These are phyloP conservation scores for Platismatia glauca DNA, from an alignment of 495 filamentous ascomycete genomes.

Conservation along the genomic window DNA sequence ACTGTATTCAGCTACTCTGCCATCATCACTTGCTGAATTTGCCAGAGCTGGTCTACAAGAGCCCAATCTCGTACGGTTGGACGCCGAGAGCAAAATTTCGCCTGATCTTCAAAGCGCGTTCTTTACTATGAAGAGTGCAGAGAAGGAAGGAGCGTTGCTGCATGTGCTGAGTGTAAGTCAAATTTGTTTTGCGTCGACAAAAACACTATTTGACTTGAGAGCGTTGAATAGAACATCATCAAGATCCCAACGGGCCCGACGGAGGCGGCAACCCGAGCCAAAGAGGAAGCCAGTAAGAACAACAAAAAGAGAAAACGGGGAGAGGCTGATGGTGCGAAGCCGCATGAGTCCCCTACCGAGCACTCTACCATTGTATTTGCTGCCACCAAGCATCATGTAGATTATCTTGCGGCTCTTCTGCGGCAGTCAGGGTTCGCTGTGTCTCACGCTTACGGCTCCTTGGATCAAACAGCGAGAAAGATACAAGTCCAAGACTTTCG, in stretches of 20 bases:
- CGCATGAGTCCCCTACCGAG: conserved; percentile 52
- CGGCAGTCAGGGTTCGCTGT: conserved; percentile 69
- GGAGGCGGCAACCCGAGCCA: conserved; percentile 35
- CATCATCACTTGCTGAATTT: conserved; percentile 89
- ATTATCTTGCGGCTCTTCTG: conserved; percentile 74
- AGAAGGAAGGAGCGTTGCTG: conserved; percentile 87
- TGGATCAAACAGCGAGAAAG: conserved; percentile 88
- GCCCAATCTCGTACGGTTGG: conserved; percentile 74
- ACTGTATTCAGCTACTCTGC: conserved; percentile 89
- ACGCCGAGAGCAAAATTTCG: conserved; percentile 91
- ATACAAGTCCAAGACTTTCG: conserved; percentile 85
- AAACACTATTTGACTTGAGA: not conserved
- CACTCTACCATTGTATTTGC: conserved; percentile 91
- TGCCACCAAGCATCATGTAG: conserved; percentile 96
- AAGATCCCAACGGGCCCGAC: conserved; percentile 79
- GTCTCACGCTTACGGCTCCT: conserved; percentile 84
- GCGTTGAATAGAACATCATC: conserved; percentile 50
- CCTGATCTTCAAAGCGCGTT: conserved; percentile 89
- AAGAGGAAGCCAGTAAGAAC: conserved; percentile 27
- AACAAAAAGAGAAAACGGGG: conserved; percentile 45
- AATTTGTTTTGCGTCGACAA: not conserved
- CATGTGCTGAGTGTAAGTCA: conserved; percentile 60
- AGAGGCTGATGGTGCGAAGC: conserved; percentile 35
- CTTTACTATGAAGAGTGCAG: conserved; percentile 81
- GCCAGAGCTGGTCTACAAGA: conserved; percentile 88